These are phyloP conservation scores for Bathelium albidoporum DNA, from an alignment of 495 filamentous ascomycete species.

Conservation along the genomic window DNA sequence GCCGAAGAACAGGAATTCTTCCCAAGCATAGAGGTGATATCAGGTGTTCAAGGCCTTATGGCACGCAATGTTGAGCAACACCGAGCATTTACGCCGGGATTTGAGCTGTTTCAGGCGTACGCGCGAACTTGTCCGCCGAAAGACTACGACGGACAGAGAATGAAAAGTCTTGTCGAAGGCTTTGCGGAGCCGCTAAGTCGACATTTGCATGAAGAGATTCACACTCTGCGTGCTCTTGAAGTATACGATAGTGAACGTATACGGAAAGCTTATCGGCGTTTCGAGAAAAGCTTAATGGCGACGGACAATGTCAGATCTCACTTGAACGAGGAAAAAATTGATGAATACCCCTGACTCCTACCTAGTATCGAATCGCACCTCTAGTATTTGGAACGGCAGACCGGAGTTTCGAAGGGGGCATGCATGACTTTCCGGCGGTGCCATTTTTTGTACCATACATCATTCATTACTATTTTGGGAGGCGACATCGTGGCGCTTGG, in stretches of 20 bases:
- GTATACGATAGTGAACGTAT: constrained; percentile 22
- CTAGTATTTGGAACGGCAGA: constrained; percentile 27
- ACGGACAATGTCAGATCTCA: constrained; percentile 16
- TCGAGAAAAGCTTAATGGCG: constrained; percentile 19
- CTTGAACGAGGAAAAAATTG: constrained; percentile 5
- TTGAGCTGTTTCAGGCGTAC: constrained; percentile 32
- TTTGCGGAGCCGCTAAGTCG: constrained; percentile 30
- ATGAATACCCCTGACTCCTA: constrained; percentile 12
- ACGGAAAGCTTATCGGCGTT: constrained; percentile 17
- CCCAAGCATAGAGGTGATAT: constrained; percentile 26
- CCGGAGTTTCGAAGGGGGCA: constrained; percentile 25
- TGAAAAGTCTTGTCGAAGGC: constrained; percentile 33
- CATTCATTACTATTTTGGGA: constrained; percentile 23
- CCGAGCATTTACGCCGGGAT: constrained; percentile 31
- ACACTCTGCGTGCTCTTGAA: constrained; percentile 20
- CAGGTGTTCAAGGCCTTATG: constrained; percentile 20
- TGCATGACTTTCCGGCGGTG: constrained; percentile 24
- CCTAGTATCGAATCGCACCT: constrained; percentile 24
- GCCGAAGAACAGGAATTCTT: constrained; percentile 31
- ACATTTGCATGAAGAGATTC: constrained; percentile 44
- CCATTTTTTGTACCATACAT: constrained; percentile 27
- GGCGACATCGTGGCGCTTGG: constrained; percentile 25
- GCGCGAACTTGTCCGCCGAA: constrained; percentile 21
- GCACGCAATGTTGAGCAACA: constrained; percentile 38
- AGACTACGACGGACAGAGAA: constrained; percentile 29